Evolutionary conservation across 169 alveolate species (phyloP), one percentile per base, ranked within the genome.

Genomic region (Eimeria tenella): DNA sequence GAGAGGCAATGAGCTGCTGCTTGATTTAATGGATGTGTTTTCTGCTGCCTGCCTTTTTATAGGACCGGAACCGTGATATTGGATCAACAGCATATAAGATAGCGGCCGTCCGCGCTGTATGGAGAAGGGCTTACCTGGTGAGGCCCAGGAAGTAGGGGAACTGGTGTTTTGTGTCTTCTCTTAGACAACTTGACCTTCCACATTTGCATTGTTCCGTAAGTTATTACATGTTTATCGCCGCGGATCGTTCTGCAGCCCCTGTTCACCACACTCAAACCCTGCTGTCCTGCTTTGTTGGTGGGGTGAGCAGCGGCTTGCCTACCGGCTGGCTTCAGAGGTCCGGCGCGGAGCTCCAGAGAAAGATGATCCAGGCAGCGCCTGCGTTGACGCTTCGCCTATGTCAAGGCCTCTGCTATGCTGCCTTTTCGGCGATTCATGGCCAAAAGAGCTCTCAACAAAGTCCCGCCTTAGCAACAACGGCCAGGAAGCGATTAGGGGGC

Each of bases 121-220:
- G 89, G 89, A 70, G 89, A 3, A 50, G 42, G 23, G 89, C 89
- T 4, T 81, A 81, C 23, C 17, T 81, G 56, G 89, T 81, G 19
- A 56, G 86, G 8, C 56, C 42, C 42, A 31, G 42, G 42, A 31
- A 31, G 42, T 31, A 31, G 42, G 42, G 42, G 42, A 31, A 2
- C 42, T 31, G 42, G 42, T 31, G 42, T 31, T 31, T 31, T 31
- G 42, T 31, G 42, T 31, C 42, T 31, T 31, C 42, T 31, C 42
- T 2, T 31, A 31, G 42, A 31, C 42, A 31, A 0, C 42, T 31
- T 31, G 42, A 31, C 42, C 42, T 31, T 31, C 42, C 42, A 31
- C 42, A 31, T 2, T 31, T 31, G 42, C 42, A 31, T 3, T 52
- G 58, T 71, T 31, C 56, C 55, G 8, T 31, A 10, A 68, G 3